Evolutionary conservation across 1,284 basidiomycete species (phyloP), one percentile per base, ranked within the genome.

Genomic region (Fomitiporia mediterranea): DNA sequence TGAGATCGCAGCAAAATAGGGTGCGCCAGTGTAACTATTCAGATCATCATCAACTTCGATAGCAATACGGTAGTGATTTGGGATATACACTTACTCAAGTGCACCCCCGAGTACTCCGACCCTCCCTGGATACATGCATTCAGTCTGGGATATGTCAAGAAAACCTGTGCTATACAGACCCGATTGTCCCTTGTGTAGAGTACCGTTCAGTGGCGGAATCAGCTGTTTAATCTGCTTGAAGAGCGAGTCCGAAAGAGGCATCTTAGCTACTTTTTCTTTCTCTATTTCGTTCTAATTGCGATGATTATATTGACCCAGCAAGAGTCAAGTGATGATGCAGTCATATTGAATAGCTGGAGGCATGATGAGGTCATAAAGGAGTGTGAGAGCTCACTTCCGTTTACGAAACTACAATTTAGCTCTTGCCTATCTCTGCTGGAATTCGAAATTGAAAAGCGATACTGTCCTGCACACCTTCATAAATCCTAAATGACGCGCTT

Each of bases 161-260:
- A 54, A 25, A 30, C 8, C 30, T 21, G 30, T 53, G 34, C 8
- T 21, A 23, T 39, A 70, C 74, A 62, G 59, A 81, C 94, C 94
- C 54, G 94, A 95, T 75, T 98, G 96, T 9, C 96, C 96, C 69
- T 99, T 99, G 76, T 97, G 94, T 35, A 98, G 74, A 44, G 85
- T 82, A 2, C 86, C 84, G 64, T 89, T 82, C 15, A 96, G 78
- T 38, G 93, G 91, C 0, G 93, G 93, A 59, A 96, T 89, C 43
- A 96, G 74, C 57, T 80, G 78, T 67, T 84, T 87, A 59, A 93
- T 79, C 66, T 89, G 84, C 25, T 83, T 79, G 48, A 89, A 65
- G 48, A 89, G 72, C 25, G 71, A 65, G 61, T 77, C 79, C 46
- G 84, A 74, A 46, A 88, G 66, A 8, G 82, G 73, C 86, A 88